Evolutionary conservation across 1,284 basidiomycete species (phyloP), one percentile per base, ranked within the genome.

Genomic region (Xerocomus amazonicus): DNA sequence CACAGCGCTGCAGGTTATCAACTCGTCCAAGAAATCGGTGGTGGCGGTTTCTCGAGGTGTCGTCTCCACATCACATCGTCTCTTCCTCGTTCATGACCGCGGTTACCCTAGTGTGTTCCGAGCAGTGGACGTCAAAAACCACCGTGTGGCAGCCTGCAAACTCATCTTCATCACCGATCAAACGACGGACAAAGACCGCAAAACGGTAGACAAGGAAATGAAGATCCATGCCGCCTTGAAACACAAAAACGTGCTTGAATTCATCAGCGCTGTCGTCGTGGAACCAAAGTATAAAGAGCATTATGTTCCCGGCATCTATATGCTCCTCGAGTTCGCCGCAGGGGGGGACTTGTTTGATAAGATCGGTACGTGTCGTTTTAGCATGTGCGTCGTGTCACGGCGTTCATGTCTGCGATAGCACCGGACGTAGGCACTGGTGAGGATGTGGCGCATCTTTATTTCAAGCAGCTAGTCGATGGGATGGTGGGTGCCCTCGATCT

Each of bases 341-440:
- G 95, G 94, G 39, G 96, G 97, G 0, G 96, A 99, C 68, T 71
- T 99, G 36, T 99, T 99, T 66, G 97, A 99, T 71, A 98, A 98
- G 75, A 98, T 99, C 53, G 90, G 94, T 94, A 61, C 5, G 76
- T 60, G 6, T 17, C 7, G 35, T 35, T 5, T 27, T 26, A 19
- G 37, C 6, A 13, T 31, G 17, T 17, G 12, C 39, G 33, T 36
- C 16, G 28, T 43, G 29, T 27, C 33, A 28, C 36, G 17, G 2
- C 13, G 16, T 28, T 48, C 29, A 52, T 17, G 27, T 37, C 14
- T 42, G 32, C 29, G 16, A 48, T 31, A 62, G 64, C 62, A 3
- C 93, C 93, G 4, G 92, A 98, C 60, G 77, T 92, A 8, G 96
- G 96, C 5, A 77, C 97, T 0, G 81, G 84, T 29, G 89, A 94